Base-by-base conservation (phyloP, 345 rosid genomes). In the Eucalyptus pumila region DNA sequence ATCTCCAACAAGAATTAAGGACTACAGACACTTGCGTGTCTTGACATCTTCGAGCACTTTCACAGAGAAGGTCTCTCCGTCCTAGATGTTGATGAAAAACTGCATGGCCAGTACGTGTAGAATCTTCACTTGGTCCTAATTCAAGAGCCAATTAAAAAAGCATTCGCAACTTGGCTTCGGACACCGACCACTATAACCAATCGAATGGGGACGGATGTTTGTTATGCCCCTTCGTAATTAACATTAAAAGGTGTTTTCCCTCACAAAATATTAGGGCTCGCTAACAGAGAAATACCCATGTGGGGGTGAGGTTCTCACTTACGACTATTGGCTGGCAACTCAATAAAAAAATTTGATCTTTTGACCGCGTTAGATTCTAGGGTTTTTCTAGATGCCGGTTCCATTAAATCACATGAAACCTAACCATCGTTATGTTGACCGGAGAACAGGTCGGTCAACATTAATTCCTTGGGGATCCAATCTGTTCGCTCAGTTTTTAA, bases 131-230 rank as follows among this genome's bases (percentile, higher is more conserved):
- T 85, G 88, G 89, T 49, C 86, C 89, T 67, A 91, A 21, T 67
- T 49, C 52, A 87, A 49, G 86, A 89, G 87, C 85, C 85, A 40
- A 40, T 76, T 76, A 40, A 76, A 76, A 76, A 76, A 40, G 47
- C 85, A 67, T 51, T 56, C 62, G 88, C 87, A 89, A 90, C 67
- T 86, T 89, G 89, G 88, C 80, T 87, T 89, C 91, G 90, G 85
- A 87, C 95, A 93, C 97, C 96, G 97, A 89, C 96, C 95, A 89
- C 86, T 85, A 58, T 88, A 89, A 92, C 97, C 97, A 95, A 92
- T 94, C 90, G 92, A 52, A 89, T 87, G 85, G 67, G 88, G 94
- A 93, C 95, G 93, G 92, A 95, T 95, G 95, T 95, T 94, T 92
- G 92, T 92, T 86, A 34, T 19, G 67, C 40, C 34, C 32, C 62